phyloP scores from a whole-genome alignment of 1,284 basidiomycete genomes.

The Phenoliferia sp. region DNA sequence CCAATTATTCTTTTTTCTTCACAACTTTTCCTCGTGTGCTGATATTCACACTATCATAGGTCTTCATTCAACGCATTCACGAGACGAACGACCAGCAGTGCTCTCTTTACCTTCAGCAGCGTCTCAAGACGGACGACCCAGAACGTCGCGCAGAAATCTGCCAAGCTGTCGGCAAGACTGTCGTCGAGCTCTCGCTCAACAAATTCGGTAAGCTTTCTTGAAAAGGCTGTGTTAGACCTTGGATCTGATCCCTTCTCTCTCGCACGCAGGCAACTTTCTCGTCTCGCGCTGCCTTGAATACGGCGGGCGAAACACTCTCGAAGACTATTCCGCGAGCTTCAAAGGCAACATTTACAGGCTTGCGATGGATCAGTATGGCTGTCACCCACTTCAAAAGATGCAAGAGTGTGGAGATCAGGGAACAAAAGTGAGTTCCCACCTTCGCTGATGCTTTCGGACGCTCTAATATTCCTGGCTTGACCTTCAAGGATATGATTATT shows the following conservation, averaged over 20 bases:
- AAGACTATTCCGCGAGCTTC: conserved; percentile 1
- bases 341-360: conserved; percentile 9
- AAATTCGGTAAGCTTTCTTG: conserved; percentile 20
- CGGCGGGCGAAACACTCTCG: conserved; percentile 4
- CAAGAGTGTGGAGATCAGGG: conserved; percentile 16
- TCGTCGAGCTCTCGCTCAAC: conserved; percentile 15
- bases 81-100: conserved; percentile 27
- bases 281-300: conserved; percentile 29
- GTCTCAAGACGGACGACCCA: conserved; percentile 8
- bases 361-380: conserved; percentile 20
- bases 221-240: not conserved
- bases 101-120: conserved; percentile 29
- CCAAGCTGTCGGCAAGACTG: conserved; percentile 6
- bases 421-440: conserved; percentile 7
- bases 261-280: conserved; percentile 26
- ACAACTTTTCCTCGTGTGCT: not conserved
- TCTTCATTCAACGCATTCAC: conserved; percentile 19
- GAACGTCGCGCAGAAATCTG: conserved; percentile 7
- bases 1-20: not conserved
- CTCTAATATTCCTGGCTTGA: not conserved
- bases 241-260: not conserved
- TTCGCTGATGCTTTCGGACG: not conserved
- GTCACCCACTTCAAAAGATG: conserved; percentile 28
- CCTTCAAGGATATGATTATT: conserved; percentile 4
- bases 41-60: conserved; percentile 1